Percentiles rank a stretch among this genome's conserved stretches.
phyloP scores from a whole-genome alignment of 106 monocot genomes.

The Dendrobium chrysotoxum region DNA sequence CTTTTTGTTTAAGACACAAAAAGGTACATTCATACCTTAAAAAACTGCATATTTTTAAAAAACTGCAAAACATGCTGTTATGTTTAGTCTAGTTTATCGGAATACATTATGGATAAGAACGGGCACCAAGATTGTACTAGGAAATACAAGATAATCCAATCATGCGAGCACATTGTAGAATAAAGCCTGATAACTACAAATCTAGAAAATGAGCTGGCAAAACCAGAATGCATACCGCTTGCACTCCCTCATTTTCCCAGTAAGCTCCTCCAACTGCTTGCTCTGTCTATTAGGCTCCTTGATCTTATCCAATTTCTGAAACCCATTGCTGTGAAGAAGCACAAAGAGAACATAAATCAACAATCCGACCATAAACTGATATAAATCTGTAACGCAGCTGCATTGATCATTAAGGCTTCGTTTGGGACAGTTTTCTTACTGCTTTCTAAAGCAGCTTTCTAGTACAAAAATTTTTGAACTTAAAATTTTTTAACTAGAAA shows the following conservation, averaged over 20 bases:
- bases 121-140: neutral
- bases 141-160: neutral
- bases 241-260: slow-evolving; percentile 20
- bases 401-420: neutral
- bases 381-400: neutral
- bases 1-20: neutral
- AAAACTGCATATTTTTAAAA: neutral
- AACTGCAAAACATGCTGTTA: neutral
- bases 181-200: neutral
- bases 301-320: slow-evolving; percentile 47
- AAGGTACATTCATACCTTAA: neutral
- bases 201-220: neutral
- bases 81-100: neutral
- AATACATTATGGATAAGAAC: neutral
- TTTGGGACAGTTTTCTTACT: no score
- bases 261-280: slow-evolving; percentile 42
- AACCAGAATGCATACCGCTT: slow-evolving; percentile 6
- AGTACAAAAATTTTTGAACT: no score
- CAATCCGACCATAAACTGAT: neutral
- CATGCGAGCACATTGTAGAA: neutral
- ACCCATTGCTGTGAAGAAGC: slow-evolving; percentile 30
- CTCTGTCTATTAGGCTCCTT: slow-evolving; percentile 36
- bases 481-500: no score
- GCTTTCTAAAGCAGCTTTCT: no score
- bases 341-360: neutral